Base-by-base conservation (phyloP, 148 eudicot genomes). In the Rheum nobile region DNA sequence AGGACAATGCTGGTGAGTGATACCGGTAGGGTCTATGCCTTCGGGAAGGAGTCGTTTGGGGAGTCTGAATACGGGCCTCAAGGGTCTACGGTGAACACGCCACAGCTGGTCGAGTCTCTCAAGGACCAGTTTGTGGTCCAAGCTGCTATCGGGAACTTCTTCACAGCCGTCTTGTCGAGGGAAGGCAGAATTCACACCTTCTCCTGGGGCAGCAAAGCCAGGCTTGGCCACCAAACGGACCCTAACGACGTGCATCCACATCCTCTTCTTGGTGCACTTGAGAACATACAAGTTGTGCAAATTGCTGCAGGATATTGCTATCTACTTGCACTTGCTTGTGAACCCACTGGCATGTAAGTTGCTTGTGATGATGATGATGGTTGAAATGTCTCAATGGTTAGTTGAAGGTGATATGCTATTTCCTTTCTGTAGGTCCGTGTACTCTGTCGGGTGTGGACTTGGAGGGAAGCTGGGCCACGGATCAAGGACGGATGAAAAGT, bases 401-500 rank as follows among this genome's bases (percentile, higher is more conserved):
- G 22, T 57, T 32, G 5, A 32, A 65, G 21, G 39, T 31, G 41
- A 29, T 31, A 61, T 65, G 31, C 2, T 55, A 26, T 24, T 57
- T 50, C 65, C n/a, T 1, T 32, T 31, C 17, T 17, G 41, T 16
- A 94, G 98, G 98, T 94, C 97, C 8, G 98, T 94, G 37, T 94
- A 94, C 78, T 94, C 98, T n/a, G 93, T 94, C 63, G 98, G 98
- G 26, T 94, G 98, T 85, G 98, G 98, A 14, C 82, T 94, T 77
- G 98, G 98, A 63, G 98, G 98, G 76, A 94, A 94, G 83, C 91
- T 94, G 0, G 98, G 98, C 22, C 98, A 94, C 31, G 98, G 98
- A 7, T 35, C 86, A 48, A 83, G 85, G 84, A 86, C 85, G 3
- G 97, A 91, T 72, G 98, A 94, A 77, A 94, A 94, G 71, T 77